Evolutionary conservation across 148 eudicot species (phyloP), one percentile per base, ranked within the genome.

Genomic region (Talinum fruticosum): DNA sequence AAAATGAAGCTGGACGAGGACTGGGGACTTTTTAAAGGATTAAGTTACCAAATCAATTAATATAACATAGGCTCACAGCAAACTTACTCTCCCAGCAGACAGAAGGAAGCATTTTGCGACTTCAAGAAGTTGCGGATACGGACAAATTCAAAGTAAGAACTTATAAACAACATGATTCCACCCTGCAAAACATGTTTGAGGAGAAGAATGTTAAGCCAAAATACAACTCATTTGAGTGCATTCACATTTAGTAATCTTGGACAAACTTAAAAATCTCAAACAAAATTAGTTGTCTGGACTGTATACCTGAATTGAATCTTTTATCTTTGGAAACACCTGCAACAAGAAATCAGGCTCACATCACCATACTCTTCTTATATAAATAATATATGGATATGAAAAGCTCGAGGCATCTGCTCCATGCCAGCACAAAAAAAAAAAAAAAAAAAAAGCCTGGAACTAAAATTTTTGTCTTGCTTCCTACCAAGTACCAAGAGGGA

Each of bases 311-410:
- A 85, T 79, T 30, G 99, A 89, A 86, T 96, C 97, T 86, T 90
- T 93, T 68, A 96, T 90, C 87, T 91, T 93, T 35, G 99, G 97
- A 79, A 91, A 96, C 73, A 96, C 90, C 99, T 96, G 89, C 83
- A 86, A 78, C 77, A 64, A 81, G n/a, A 79, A 79, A 71, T 68
- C 21, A 80, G 65, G 18, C 26, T 54, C 45, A 7, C 28, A 70
- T 70, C 33, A 70, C 47, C 1, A 12, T 24, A 47, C 14, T 49
- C 16, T 6, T 19, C 59, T 37, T 16, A 35, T 69, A 41, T 23
- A n/a, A 61, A 73, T 16, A 21, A 73, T 33, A 33, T 10, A 38
- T 41, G 32, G 19, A 36, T 21, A 21, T 6, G 2, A 65, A 66
- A 29, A 5, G 18, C 45, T 6, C 26, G 10, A 35, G 19, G 23